Percentiles rank a stretch among this genome's conserved stretches.
phyloP scores from a whole-genome alignment of 2,329 filamentous ascomycete species.

The Metarhizium album region DNA sequence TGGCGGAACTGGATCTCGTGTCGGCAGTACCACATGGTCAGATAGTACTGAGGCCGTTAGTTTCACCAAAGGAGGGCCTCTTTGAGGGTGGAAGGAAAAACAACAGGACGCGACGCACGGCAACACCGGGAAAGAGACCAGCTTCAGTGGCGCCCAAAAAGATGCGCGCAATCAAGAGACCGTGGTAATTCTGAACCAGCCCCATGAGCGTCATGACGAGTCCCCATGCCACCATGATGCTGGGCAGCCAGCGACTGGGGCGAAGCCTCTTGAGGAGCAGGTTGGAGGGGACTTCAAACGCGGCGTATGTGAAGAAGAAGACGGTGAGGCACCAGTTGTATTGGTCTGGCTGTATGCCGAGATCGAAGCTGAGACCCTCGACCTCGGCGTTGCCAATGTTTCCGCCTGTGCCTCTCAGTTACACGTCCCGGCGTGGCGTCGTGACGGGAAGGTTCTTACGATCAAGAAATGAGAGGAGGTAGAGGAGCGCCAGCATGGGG shows the following conservation, averaged over 20 bases:
- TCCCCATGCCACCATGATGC: conserved; percentile 59
- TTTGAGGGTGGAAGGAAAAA: neutral
- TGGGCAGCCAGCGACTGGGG: conserved; percentile 63
- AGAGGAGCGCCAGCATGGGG: conserved; percentile 56
- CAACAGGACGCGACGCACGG: conserved; percentile 25
- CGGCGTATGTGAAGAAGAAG: conserved; percentile 70
- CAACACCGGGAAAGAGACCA: conserved; percentile 55
- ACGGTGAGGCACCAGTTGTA: conserved; percentile 62
- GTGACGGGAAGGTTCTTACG: conserved; percentile 23
- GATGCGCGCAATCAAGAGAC: conserved; percentile 40
- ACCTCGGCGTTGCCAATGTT: conserved; percentile 61
- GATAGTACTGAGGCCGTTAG: conserved; percentile 29
- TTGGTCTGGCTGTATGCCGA: conserved; percentile 49
- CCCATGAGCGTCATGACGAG: conserved; percentile 41
- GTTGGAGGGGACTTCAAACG: conserved; percentile 70
- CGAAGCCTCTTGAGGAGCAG: conserved; percentile 63
- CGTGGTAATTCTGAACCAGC: conserved; percentile 36
- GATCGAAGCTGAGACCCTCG: conserved; percentile 39
- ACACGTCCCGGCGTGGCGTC: neutral
- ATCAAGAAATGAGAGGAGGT: conserved; percentile 60
- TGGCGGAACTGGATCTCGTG: conserved; percentile 43
- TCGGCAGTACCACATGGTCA: conserved; percentile 50
- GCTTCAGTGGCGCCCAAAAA: conserved; percentile 56
- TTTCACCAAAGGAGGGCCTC: neutral
- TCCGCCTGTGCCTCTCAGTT: conserved; percentile 28